Conservation (phyloP, 352 stramenopile genomes). For the Aphanomyces euteiches region DNA sequence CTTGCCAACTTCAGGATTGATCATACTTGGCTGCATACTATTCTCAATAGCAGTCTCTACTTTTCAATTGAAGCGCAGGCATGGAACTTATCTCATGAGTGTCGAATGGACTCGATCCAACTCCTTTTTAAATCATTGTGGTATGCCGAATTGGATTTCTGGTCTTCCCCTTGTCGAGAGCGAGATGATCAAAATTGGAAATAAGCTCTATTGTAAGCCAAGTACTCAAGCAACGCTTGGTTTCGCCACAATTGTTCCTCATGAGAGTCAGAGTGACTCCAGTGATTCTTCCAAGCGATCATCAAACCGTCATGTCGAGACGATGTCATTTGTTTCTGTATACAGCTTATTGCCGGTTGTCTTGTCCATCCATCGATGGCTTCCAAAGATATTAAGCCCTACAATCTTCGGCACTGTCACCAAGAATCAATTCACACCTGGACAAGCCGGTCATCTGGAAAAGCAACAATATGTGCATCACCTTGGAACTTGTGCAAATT, state of each 20-base stretch:
- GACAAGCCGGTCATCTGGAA: too few species aligned
- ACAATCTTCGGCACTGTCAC: background rate
- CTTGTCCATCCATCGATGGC: background rate
- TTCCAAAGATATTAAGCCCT: background rate
- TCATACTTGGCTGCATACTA: too few species aligned
- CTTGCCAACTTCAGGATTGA: too few species aligned
- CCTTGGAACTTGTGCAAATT: too few species aligned
- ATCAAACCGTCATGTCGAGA: background rate
- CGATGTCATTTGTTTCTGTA: background rate
- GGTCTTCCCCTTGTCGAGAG: background rate
- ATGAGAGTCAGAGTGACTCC: too few species aligned
- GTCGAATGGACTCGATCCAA: background rate
- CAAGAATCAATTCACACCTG: background rate
- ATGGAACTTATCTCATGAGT: background rate
- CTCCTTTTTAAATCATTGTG: background rate
- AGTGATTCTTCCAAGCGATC: too few species aligned
- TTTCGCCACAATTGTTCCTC: background rate
- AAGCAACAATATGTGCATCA: too few species aligned
- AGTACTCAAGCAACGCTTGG: background rate
- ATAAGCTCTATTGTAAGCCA: slow-evolving; percentile 7
- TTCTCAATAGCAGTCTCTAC: too few species aligned
- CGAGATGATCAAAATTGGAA: background rate
- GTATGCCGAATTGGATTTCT: background rate
- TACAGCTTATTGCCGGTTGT: background rate
- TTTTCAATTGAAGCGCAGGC: too few species aligned